Evolutionary conservation across 805 yeast species (phyloP).

Genomic region (Priceomyces melissophilus): DNA sequence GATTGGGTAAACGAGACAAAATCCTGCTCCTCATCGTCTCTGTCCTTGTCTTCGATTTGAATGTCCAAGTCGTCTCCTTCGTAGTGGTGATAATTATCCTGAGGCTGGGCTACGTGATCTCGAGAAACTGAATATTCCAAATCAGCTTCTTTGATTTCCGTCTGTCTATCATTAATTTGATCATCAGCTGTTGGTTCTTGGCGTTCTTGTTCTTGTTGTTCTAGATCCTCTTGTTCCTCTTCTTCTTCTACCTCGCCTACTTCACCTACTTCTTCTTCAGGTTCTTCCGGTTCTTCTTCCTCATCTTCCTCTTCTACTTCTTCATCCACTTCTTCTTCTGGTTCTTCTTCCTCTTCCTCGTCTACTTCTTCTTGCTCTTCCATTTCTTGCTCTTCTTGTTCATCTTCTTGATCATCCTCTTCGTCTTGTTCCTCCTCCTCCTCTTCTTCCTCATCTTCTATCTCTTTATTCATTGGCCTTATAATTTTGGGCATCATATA

Average conservation of each 20-base stretch:
- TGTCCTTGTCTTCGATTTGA: not conserved
- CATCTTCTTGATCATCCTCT: constrained; percentile 1
- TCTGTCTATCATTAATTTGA: no score
- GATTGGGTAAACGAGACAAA: no score
- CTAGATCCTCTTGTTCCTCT: not conserved
- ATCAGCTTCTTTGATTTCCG: no score
- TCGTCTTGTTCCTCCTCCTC: not conserved
- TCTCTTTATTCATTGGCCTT: not conserved
- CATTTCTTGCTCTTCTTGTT: not conserved
- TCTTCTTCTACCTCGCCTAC: constrained; percentile 2
- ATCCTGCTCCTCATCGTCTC: not conserved
- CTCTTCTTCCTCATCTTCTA: not conserved
- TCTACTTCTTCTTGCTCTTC: not conserved
- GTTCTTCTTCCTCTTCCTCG: not conserved
- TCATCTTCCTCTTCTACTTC: not conserved
- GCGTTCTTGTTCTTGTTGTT: not conserved
- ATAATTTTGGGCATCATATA: not conserved
- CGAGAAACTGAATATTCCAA: no score
- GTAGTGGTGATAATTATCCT: not conserved
- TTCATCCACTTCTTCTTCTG: not conserved
- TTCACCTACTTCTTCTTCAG: constrained; percentile 3
- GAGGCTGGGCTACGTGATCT: no score
- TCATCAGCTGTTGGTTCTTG: no score
- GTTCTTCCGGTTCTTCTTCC: constrained; percentile 5
- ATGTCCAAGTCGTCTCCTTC: no score